Evolutionary conservation across 768 basidiomycete species (phyloP).

Genomic region (Psilocybe azurescens): DNA sequence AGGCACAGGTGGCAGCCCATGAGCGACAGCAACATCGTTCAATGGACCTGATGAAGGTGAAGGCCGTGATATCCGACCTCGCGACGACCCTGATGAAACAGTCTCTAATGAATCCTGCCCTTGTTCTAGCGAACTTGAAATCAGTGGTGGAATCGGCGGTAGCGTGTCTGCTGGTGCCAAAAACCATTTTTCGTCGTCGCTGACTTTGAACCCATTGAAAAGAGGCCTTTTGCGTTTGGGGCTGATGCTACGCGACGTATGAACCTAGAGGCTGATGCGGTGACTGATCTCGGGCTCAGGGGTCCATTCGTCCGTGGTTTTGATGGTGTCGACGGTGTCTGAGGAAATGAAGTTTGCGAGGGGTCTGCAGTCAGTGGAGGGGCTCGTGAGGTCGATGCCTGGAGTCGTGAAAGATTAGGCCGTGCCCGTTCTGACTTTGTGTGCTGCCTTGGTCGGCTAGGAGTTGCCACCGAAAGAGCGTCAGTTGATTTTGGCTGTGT

Average conservation of each 20-base stretch:
- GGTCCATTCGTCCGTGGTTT: conserved; percentile 56
- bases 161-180: conserved; percentile 71
- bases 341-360: conserved; percentile 47
- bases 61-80: conserved; percentile 50
- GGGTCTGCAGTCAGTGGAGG: conserved; percentile 50
- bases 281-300: conserved; percentile 70
- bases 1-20: conserved; percentile 46
- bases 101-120: conserved; percentile 80
- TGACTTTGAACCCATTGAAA: conserved; percentile 54
- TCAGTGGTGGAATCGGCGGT: conserved; percentile 57
- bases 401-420: conserved; percentile 23
- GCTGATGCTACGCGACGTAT: conserved; percentile 96
- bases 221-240: conserved; percentile 93
- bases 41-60: conserved; percentile 40
- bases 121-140: conserved; percentile 56
- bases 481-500: conserved; percentile 43
- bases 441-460: conserved; percentile 38
- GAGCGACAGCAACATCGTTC: conserved; percentile 42
- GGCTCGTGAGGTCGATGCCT: conserved; percentile 30
- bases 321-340: conserved; percentile 21
- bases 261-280: conserved; percentile 83
- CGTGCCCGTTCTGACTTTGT: conserved; percentile 49
- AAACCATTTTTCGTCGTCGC: conserved; percentile 76
- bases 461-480: conserved; percentile 40
- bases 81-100: conserved; percentile 76